Percentiles rank a stretch among this genome's conserved stretches.
Conservation (phyloP, 805 yeast genomes). For the Tetrapisispora nanseiensis region DNA sequence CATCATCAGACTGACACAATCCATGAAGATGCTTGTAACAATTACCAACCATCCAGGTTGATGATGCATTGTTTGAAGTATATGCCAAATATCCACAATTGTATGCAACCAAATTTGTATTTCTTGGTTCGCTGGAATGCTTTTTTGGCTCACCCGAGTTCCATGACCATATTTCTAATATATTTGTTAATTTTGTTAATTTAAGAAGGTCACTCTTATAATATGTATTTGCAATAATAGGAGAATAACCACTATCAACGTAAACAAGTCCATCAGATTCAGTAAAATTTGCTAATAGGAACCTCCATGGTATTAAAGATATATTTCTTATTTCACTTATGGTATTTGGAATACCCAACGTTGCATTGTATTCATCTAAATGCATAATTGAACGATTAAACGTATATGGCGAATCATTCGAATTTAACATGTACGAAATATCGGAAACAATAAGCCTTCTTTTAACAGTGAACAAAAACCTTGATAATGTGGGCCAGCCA, state of each 20-base stretch:
- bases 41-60: slow-evolving; percentile 57
- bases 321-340: slow-evolving; percentile 7
- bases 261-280: slow-evolving; percentile 30
- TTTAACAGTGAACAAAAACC: slow-evolving; percentile 29
- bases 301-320: slow-evolving; percentile 30
- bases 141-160: slow-evolving; percentile 41
- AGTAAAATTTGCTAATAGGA: slow-evolving; percentile 37
- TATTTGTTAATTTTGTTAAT: slow-evolving; percentile 27
- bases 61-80: slow-evolving; percentile 10
- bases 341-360: slow-evolving; percentile 15
- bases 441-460: slow-evolving; percentile 33
- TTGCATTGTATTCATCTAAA: slow-evolving; percentile 14
- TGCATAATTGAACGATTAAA: slow-evolving; percentile 16
- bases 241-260: slow-evolving; percentile 53
- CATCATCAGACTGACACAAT: slow-evolving; percentile 42
- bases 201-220: slow-evolving; percentile 14
- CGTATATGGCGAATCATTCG: slow-evolving; percentile 27
- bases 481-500: slow-evolving; percentile 30
- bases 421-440: slow-evolving; percentile 19
- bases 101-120: slow-evolving; percentile 26
- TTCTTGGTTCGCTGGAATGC: slow-evolving; percentile 11
- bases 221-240: slow-evolving; percentile 42
- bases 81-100: slow-evolving; percentile 37
- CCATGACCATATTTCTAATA: slow-evolving; percentile 66
- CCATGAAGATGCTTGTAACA: slow-evolving; percentile 48